These are phyloP conservation scores for Arthrobotrys entomopaga DNA, from an alignment of 2,329 filamentous ascomycete species.

Conservation along the genomic window DNA sequence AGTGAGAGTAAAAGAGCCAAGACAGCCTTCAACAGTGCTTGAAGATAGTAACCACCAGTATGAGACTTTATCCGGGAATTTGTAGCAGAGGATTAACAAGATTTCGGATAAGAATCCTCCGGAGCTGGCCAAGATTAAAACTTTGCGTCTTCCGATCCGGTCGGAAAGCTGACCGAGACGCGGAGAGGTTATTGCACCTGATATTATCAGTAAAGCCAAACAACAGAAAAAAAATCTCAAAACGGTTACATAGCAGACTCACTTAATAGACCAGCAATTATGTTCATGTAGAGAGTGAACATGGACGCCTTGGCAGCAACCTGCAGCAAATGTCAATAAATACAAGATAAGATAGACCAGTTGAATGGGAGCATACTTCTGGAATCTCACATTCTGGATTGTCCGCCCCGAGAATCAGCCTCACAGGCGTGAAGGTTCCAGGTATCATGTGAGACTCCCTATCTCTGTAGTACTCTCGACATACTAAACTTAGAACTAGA, in stretches of 20 bases:
- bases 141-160: constrained; percentile 78
- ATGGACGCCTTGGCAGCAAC: constrained; percentile 78
- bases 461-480: constrained; percentile 81
- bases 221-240: too few species aligned
- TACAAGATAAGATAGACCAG: neutral
- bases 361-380: constrained; percentile 64
- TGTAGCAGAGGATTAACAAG: constrained; percentile 80
- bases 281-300: constrained; percentile 79
- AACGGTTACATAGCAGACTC: constrained; percentile 2
- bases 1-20: constrained; percentile 86
- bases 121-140: constrained; percentile 77
- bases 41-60: constrained; percentile 84
- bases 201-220: constrained; percentile 16
- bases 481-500: constrained; percentile 81
- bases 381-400: constrained; percentile 83
- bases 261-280: constrained; percentile 77
- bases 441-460: constrained; percentile 70
- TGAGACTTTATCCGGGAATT: constrained; percentile 75
- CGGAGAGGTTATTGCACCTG: constrained; percentile 78
- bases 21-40: constrained; percentile 80
- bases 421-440: constrained; percentile 63
- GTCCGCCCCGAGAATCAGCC: constrained; percentile 72
- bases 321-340: constrained; percentile 24
- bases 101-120: constrained; percentile 80
- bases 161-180: constrained; percentile 87